Conservation (phyloP, 2,329 filamentous ascomycete species). For the Cordyceps cicadae region DNA sequence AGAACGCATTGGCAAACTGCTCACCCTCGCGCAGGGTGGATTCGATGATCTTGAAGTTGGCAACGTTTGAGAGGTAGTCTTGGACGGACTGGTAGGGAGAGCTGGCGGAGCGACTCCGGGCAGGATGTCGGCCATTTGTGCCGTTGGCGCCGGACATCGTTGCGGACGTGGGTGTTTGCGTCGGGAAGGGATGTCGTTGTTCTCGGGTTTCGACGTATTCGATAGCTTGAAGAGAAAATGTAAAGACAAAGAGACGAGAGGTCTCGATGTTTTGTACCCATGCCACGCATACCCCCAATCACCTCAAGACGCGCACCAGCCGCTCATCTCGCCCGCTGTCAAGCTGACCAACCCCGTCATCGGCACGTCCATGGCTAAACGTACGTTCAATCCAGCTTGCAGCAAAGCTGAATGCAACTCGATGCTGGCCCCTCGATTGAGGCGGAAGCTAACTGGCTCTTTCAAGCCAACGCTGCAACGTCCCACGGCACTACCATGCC, state of each 20-base stretch:
- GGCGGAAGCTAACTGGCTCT: background rate
- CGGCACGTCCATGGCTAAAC: too few relatives aligned
- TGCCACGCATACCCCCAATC: too few relatives aligned
- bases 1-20: slow-evolving; percentile 65
- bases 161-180: background rate
- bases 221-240: background rate
- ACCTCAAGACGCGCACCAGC: too few relatives aligned
- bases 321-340: too few relatives aligned
- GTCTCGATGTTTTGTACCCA: too few relatives aligned
- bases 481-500: background rate
- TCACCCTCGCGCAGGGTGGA: slow-evolving; percentile 67
- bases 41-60: slow-evolving; percentile 45
- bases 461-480: background rate
- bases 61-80: slow-evolving; percentile 54
- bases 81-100: slow-evolving; percentile 59
- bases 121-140: background rate
- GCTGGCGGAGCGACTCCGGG: background rate
- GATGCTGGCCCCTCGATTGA: background rate
- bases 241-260: background rate
- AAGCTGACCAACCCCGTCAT: too few relatives aligned
- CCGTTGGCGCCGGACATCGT: background rate
- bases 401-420: background rate
- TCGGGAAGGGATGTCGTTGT: background rate
- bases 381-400: background rate
- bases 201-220: background rate